These are phyloP conservation scores for Ramaria rubella DNA, from an alignment of 768 basidiomycete genomes.

Conservation along the genomic window DNA sequence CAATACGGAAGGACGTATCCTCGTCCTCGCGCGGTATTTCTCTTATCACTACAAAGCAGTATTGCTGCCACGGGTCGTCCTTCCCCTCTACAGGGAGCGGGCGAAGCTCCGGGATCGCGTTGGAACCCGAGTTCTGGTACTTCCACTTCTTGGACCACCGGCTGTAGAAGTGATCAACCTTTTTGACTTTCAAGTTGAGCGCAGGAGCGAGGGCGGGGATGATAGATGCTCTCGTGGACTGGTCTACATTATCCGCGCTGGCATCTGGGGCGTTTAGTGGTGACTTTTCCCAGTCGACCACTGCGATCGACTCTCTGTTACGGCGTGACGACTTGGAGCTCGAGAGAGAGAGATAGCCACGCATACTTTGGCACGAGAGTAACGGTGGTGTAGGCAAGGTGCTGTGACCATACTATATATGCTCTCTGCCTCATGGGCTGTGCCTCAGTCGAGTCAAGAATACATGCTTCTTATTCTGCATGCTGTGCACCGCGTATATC, in stretches of 20 bases:
- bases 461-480: too few species aligned
- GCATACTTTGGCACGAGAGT: neutral
- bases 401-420: neutral
- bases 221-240: neutral
- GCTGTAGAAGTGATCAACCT: constrained; percentile 54
- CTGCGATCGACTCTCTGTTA: neutral
- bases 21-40: constrained; percentile 33
- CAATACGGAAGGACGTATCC: constrained; percentile 43
- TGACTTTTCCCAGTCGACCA: neutral
- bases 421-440: too few species aligned
- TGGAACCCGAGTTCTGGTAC: constrained; percentile 52
- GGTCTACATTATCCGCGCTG: neutral
- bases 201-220: constrained; percentile 18
- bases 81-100: constrained; percentile 33
- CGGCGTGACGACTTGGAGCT: neutral
- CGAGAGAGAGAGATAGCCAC: neutral
- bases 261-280: too few species aligned
- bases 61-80: constrained; percentile 54
- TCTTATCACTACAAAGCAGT: constrained; percentile 51
- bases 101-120: constrained; percentile 42
- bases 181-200: constrained; percentile 50
- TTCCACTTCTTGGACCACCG: constrained; percentile 52
- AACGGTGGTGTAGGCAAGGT: neutral
- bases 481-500: too few species aligned
- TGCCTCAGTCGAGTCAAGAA: too few species aligned